These are phyloP conservation scores for Diaporthe citriasiana DNA, from an alignment of 2,329 filamentous ascomycete genomes.

Conservation along the genomic window DNA sequence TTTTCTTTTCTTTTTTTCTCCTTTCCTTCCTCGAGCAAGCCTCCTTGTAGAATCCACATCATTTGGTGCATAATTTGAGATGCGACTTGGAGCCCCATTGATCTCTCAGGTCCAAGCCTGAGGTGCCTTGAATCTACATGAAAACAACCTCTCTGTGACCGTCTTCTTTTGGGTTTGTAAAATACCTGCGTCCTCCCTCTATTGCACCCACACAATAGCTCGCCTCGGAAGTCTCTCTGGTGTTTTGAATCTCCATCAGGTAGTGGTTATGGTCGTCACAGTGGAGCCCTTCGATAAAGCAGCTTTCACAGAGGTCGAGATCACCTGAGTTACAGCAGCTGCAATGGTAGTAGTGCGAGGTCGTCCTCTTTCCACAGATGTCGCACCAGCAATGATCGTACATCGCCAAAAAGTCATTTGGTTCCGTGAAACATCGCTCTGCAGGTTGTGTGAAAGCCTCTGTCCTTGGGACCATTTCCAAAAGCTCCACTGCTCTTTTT, in stretches of 20 bases:
- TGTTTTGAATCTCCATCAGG: neutral
- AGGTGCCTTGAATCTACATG: neutral
- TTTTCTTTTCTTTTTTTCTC: too few species aligned
- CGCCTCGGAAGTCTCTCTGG: neutral
- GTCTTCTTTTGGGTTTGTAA: neutral
- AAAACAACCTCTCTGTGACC: neutral
- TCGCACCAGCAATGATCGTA: neutral
- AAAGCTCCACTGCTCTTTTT: neutral
- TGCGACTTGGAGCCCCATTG: neutral
- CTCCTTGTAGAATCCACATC: too few species aligned
- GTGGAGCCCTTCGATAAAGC: neutral
- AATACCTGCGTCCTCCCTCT: neutral
- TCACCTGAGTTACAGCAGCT: neutral
- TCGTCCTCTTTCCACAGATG: neutral
- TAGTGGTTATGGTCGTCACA: neutral
- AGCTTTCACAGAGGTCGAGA: neutral
- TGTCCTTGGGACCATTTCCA: neutral
- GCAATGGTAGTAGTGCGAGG: neutral
- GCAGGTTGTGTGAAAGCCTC: neutral
- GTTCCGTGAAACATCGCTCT: neutral
- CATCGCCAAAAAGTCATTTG: neutral
- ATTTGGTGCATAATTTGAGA: too few species aligned
- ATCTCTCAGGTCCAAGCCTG: neutral
- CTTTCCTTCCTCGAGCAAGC: too few species aligned
- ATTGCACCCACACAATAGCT: neutral